Base-by-base conservation (phyloP, 2,329 filamentous ascomycete genomes). In the Knufia petricola region DNA sequence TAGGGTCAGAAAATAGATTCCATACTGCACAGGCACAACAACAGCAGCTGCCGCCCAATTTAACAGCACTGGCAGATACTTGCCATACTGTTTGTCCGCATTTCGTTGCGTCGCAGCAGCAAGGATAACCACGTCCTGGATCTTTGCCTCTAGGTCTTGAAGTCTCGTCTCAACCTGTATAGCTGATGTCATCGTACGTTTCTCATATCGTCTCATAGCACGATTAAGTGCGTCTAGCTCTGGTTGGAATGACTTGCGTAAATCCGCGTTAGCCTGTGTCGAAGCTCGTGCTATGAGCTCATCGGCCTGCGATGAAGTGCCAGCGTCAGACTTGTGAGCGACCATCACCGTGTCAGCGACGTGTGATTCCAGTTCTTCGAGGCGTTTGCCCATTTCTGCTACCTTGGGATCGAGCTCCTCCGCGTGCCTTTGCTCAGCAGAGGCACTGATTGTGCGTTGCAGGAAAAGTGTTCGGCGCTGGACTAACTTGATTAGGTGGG, bases 141-240 rank as follows among this genome's bases (percentile, higher is more conserved):
- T 66, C 30, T 84, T 76, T 0, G 73, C 70, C 55, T 94, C 85
- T 3, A 95, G 71, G 17, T 80, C 76, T 34, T 79, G 76, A 50
- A 95, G 77, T 20, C 84, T 78, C 7, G 81, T 77, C 55, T 95
- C 87, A 2, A 82, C 86, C 60, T 90, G 83, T 48, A 84, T 75
- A 8, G 85, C 77, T 23, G 88, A 76, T 6, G 89, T 72, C 0
- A 83, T 83, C 3, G 84, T 81, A 59, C 88, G 85, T 68, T 94
- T 95, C 69, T 96, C 90, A 59, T 95, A 95, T 30, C 87, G 81
- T 17, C 90, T 78, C 38, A 96, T 84, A 3, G 90, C 89, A 41
- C 90, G 82, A 58, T 88, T 92, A 26, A 96, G 71, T 0, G 87
- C 86, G 59, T 95, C 89, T 4, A 96, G 74, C 51, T 95, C 87